These are phyloP conservation scores for Phaeosphaeria sp. DNA, from an alignment of 2,329 filamentous ascomycete genomes.

Conservation along the genomic window DNA sequence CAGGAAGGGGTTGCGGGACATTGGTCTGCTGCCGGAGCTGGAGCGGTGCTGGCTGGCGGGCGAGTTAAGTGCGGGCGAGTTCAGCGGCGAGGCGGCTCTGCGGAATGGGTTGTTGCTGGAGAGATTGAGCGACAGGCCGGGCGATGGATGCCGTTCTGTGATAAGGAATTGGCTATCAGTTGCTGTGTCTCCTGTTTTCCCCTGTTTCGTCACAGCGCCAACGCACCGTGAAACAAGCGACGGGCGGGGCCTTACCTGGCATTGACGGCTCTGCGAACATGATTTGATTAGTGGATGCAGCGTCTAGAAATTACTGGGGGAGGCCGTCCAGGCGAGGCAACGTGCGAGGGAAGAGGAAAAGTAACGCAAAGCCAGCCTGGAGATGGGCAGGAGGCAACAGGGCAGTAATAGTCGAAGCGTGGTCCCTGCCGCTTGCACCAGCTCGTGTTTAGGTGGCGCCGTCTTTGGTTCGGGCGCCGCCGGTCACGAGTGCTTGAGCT, in stretches of 20 bases:
- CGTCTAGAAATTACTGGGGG: constrained; percentile 15
- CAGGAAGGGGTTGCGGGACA: constrained; percentile 79
- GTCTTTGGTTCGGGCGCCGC: constrained; percentile 20
- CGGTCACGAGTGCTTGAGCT: constrained; percentile 19
- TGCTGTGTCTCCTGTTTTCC: constrained; percentile 26
- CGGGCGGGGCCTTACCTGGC: constrained; percentile 48
- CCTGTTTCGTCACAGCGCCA: constrained; percentile 39
- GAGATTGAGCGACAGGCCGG: constrained; percentile 69
- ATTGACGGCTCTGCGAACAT: constrained; percentile 51
- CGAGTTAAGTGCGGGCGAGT: constrained; percentile 58
- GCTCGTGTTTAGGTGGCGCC: constrained; percentile 24
- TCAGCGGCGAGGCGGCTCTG: constrained; percentile 67
- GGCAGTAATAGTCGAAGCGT: constrained; percentile 1
- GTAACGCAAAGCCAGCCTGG: constrained; percentile 1
- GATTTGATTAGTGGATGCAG: constrained; percentile 26
- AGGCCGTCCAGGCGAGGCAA: neutral
- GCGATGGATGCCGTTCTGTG: constrained; percentile 56
- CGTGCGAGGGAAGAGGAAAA: neutral
- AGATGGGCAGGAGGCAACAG: constrained; percentile 1
- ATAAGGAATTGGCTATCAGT: constrained; percentile 40
- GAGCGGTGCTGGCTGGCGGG: constrained; percentile 51
- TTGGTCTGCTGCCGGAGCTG: constrained; percentile 67
- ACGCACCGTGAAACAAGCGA: constrained; percentile 43
- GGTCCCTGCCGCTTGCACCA: neutral
- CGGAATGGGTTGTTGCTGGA: constrained; percentile 80